Evolutionary conservation across 2,329 filamentous ascomycete species (phyloP), one percentile per base, ranked within the genome.

Genomic region (Clonostachys rhizophaga): DNA sequence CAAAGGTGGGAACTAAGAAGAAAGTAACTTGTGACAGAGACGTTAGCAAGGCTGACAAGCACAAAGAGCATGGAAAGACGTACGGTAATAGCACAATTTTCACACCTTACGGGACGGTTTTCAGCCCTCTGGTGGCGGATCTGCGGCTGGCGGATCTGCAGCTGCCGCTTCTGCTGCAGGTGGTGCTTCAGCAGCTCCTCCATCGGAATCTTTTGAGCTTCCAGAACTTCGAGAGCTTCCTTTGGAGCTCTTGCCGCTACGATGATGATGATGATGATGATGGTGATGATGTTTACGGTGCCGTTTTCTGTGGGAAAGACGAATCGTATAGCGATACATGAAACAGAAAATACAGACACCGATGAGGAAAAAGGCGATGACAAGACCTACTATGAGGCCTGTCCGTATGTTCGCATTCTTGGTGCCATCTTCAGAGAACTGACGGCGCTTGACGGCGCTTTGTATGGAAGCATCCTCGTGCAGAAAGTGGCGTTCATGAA

Each of bases 351-450:
- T 59, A 37, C 56, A 47, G 16, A 65, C 49, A 17, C 57, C 65
- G 14, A 63, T 55, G 47, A 75, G 46, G 47, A 74, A 74, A 17
- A 64, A 54, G 24, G 63, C 62, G 17, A 74, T 57, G 5, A 68
- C 56, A 39, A 75, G 56, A 48, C 66, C 71, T 41, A 75, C 64
- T 5, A 69, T 62, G 49, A 72, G 58, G 46, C 70, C 71, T 47
- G 72, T 74, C 34, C 65, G 69, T 45, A 63, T 60, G 53, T 72
- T 69, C 34, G 62, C 64, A 37, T 67, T 63, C 14, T 64, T 54
- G 42, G 55, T 47, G 2, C 55, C 46, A 47, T 55, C 48, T 46
- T 51, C 43, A 35, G 54, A 55, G 49, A 54, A 54, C 17, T 56
- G 51, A 12, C 55, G 49, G 20, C 34, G 17, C 13, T 40, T 35